Evolutionary conservation across 2,329 filamentous ascomycete species (phyloP).

Genomic region (Fusarium goolgardi): DNA sequence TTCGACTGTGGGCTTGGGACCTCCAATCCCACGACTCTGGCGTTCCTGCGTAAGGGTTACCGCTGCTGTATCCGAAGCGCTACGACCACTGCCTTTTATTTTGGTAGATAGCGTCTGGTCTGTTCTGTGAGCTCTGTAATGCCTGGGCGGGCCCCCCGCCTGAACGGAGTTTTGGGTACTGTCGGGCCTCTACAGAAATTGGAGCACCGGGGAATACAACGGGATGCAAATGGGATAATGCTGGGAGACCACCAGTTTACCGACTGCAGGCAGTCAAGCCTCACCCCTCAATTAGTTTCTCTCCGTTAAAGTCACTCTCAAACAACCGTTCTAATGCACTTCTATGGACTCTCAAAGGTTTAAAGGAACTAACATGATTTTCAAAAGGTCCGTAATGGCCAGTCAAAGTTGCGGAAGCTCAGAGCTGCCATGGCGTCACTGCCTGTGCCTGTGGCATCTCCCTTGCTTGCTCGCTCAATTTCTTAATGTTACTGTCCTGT

Average conservation of each 20-base stretch:
- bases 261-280: conserved; percentile 6
- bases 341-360: conserved; percentile 1
- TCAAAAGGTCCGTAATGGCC: conserved; percentile 8
- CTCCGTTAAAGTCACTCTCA: conserved; percentile 30
- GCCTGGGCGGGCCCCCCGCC: conserved; percentile 8
- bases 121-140: not conserved
- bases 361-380: conserved; percentile 18
- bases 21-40: conserved; percentile 44
- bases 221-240: conserved; percentile 27
- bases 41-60: conserved; percentile 50
- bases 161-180: conserved; percentile 3
- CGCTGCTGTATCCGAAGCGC: conserved; percentile 41
- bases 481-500: conserved; percentile 8
- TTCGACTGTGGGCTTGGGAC: conserved; percentile 37
- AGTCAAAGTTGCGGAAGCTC: conserved; percentile 14
- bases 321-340: conserved; percentile 13
- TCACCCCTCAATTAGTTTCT: conserved; percentile 23
- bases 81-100: conserved; percentile 30
- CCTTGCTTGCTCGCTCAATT: conserved; percentile 10
- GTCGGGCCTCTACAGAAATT: not conserved
- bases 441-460: conserved; percentile 9
- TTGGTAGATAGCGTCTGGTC: not conserved
- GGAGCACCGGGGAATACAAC: conserved; percentile 15
- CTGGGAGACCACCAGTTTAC: conserved; percentile 4
- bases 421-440: conserved; percentile 21